These are phyloP conservation scores for Parathielavia hyrcaniae DNA, from an alignment of 495 filamentous ascomycete genomes.

Conservation along the genomic window DNA sequence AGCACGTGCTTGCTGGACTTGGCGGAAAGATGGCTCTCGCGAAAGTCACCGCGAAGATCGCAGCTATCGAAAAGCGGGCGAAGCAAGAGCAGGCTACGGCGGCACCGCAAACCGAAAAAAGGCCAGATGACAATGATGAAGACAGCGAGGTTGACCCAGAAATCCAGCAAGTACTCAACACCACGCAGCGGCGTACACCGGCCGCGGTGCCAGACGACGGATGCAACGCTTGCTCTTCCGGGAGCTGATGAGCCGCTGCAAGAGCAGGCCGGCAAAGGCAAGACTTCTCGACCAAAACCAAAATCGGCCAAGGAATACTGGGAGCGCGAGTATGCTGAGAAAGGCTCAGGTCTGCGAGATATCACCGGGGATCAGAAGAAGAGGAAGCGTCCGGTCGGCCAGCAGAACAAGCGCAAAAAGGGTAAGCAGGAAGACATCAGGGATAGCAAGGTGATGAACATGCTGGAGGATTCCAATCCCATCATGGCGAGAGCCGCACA, in stretches of 20 bases:
- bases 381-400: not conserved
- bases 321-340: constrained; percentile 1
- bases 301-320: constrained; percentile 1
- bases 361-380: not conserved
- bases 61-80: not conserved
- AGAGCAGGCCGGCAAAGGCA: not conserved
- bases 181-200: not conserved
- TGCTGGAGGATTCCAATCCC: not conserved
- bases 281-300: not conserved
- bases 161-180: not conserved
- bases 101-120: not conserved
- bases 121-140: not conserved
- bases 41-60: not conserved
- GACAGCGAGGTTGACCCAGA: not conserved
- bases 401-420: no score
- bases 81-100: no score
- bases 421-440: not conserved
- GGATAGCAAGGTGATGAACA: not conserved
- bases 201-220: not conserved
- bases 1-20: not conserved
- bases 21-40: not conserved
- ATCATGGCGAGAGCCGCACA: constrained; percentile 7
- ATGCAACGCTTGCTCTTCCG: not conserved
- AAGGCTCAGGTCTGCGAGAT: not conserved
- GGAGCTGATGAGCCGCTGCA: not conserved